Conservation (phyloP, 371 early-diverging fungal genomes). For the Saksenaea oblongispora region DNA sequence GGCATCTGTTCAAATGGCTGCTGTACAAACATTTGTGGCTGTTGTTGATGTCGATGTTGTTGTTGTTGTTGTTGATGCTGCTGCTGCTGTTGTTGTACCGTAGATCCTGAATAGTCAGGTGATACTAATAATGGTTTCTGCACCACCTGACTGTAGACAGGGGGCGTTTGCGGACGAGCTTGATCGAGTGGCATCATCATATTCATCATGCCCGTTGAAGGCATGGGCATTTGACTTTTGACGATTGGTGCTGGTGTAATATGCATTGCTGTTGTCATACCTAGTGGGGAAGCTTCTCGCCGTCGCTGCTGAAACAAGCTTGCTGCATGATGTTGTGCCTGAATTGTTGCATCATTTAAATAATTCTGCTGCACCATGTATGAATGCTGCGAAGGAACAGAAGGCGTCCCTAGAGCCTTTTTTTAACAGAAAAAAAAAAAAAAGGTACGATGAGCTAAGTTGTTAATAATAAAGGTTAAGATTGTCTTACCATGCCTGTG, state of each 20-base stretch:
- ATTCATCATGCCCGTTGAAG: not conserved
- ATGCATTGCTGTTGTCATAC: constrained; percentile 2
- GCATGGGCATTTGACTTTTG: constrained; percentile 18
- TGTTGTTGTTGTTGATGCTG: constrained; percentile 7
- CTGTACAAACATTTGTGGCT: constrained; percentile 1
- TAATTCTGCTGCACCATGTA: constrained; percentile 4
- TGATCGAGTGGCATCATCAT: constrained; percentile 5
- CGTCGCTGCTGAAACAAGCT: constrained; percentile 5
- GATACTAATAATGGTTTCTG: constrained; percentile 4
- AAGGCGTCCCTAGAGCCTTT: not conserved
- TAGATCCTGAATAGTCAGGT: constrained; percentile 6
- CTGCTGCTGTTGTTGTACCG: constrained; percentile 10
- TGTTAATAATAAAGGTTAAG: not conserved
- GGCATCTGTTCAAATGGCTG: constrained; percentile 3
- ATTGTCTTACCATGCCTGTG: not conserved
- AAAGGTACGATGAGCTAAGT: too few relatives aligned
- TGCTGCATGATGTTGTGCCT: constrained; percentile 4
- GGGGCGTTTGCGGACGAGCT: constrained; percentile 1
- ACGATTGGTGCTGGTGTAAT: constrained; percentile 21
- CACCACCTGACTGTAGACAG: constrained; percentile 6
- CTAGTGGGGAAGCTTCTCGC: not conserved
- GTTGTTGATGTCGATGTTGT: constrained; percentile 4
- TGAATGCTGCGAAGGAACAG: constrained; percentile 2
- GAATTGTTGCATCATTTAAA: constrained; percentile 3
- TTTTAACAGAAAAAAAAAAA: not conserved